Percentiles rank a stretch among this genome's conserved stretches.
These are phyloP conservation scores for Nicotiana attenuata DNA, from an alignment of 257 asterid genomes.

Conservation along the genomic window DNA sequence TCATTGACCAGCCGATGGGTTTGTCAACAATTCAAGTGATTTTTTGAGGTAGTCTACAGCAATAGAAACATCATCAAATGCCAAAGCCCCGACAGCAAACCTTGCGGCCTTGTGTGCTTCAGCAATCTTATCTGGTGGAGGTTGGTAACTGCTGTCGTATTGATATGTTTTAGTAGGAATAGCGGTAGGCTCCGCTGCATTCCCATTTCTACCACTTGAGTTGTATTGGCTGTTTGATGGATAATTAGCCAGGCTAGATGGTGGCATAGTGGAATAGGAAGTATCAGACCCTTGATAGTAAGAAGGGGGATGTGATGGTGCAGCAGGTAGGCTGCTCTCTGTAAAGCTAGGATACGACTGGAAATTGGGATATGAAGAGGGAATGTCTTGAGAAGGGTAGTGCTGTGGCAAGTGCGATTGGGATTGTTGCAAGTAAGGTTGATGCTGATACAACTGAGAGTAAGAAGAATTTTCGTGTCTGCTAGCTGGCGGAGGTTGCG, in stretches of 20 bases:
- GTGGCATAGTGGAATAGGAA: conserved; percentile 36
- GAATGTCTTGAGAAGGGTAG: conserved; percentile 44
- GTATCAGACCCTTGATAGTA: conserved; percentile 54
- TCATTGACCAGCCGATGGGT: conserved; percentile 45
- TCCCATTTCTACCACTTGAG: conserved; percentile 37
- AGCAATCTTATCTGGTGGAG: conserved; percentile 70
- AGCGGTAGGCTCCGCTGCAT: conserved; percentile 34
- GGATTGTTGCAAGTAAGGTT: conserved; percentile 38
- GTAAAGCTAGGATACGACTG: conserved; percentile 78
- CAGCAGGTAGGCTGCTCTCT: conserved; percentile 66
- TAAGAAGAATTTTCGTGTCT: conserved; percentile 37
- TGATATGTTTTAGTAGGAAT: conserved; percentile 35
- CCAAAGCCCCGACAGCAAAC: conserved; percentile 85
- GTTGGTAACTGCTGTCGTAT: conserved; percentile 71
- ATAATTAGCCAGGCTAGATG: conserved; percentile 33
- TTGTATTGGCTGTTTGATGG: conserved; percentile 42
- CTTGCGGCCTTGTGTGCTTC: conserved; percentile 95
- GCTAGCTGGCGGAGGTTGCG: conserved; percentile 37
- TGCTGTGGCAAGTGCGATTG: conserved; percentile 39
- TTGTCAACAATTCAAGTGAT: conserved; percentile 78
- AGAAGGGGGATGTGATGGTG: conserved; percentile 59
- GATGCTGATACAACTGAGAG: conserved; percentile 48
- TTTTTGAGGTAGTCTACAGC: conserved; percentile 74
- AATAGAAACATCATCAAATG: conserved; percentile 66
- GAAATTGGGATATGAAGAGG: conserved; percentile 51